Evolutionary conservation across 768 basidiomycete species (phyloP).

Genomic region (Suillus bovinus): DNA sequence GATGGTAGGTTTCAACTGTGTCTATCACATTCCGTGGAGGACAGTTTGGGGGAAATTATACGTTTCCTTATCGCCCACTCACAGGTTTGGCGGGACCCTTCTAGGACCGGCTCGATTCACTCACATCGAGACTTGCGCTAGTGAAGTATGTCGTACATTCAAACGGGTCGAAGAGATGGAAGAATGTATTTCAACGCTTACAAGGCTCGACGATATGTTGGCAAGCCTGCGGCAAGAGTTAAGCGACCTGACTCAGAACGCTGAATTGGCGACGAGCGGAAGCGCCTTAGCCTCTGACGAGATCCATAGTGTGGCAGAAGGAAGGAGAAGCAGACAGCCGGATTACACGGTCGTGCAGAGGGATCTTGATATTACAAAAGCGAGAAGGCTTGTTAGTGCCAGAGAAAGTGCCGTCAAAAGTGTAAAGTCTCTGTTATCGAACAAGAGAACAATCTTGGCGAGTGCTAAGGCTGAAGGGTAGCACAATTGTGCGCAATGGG

Average conservation of each 20-base stretch:
- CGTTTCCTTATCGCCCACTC: background rate
- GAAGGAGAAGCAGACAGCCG: slow-evolving; percentile 28
- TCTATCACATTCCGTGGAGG: too few relatives aligned
- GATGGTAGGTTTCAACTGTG: slow-evolving; percentile 54
- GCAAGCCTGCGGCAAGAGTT: slow-evolving; percentile 52
- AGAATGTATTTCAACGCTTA: slow-evolving; percentile 56
- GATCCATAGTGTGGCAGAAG: background rate
- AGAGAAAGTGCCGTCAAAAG: slow-evolving; percentile 67
- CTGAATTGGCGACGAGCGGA: background rate
- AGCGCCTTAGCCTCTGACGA: background rate
- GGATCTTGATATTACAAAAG: slow-evolving; percentile 56
- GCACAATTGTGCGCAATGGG: background rate
- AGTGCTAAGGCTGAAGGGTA: background rate
- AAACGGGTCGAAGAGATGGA: slow-evolving; percentile 67
- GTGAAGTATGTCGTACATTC: slow-evolving; percentile 73
- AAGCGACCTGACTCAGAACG: slow-evolving; percentile 6
- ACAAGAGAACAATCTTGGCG: slow-evolving; percentile 20
- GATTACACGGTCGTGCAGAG: slow-evolving; percentile 49
- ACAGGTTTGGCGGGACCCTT: slow-evolving; percentile 80
- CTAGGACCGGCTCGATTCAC: slow-evolving; percentile 74
- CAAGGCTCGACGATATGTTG: slow-evolving; percentile 61
- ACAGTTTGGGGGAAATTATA: background rate
- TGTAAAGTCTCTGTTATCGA: slow-evolving; percentile 57
- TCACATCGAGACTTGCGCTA: slow-evolving; percentile 75
- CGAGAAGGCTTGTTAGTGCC: slow-evolving; percentile 65